Evolutionary conservation across 495 filamentous ascomycete species (phyloP), one percentile per base, ranked within the genome.

Genomic region (Talaromyces trachyspermus): DNA sequence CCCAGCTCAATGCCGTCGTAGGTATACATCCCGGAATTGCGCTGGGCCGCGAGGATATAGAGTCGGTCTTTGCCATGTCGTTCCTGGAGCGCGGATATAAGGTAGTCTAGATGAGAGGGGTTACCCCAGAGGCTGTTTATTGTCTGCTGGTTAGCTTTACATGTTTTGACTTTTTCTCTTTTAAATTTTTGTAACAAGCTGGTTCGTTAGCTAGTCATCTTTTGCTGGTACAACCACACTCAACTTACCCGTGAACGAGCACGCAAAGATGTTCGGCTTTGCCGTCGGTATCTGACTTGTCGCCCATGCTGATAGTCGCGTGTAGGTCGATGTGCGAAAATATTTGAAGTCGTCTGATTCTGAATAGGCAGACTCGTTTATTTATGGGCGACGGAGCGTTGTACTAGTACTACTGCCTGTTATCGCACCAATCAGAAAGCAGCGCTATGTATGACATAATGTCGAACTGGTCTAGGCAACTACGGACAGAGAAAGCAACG

Each of bases 1-100:
- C 90, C 87, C 7, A 83, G 69, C 55, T 96, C 89, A 58, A 97
- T 89, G 43, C 91, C 91, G 66, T 97, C 91, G 63, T 97, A 97
- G 18, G 91, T 97, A 64, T 83, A 86, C 49, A 69, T 83, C 4
- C 89, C 88, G 44, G 78, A 71, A 62, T 96, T 97, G 48, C 81
- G 76, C 65, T 90, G 85, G 3, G 84, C 77, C 24, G 83, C 70
- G 19, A 95, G 75, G 44, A 95, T 78, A 59, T 90, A 74, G 5
- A 96, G 61, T 23, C 72, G 53, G 6, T 84, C 77, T 52, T 79
- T 74, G 14, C 79, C 65, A 59, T 88, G 69, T 54, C 78, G 72
- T 11, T 77, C 75, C 50, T 80, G 78, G 5, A 97, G 68, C 9
- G 80, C 70, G 25, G 79, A 75, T 43, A 79, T 83, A 43, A 96